phyloP scores from a whole-genome alignment of 1,139 yeast species.

The Yamadazyma sp. region DNA sequence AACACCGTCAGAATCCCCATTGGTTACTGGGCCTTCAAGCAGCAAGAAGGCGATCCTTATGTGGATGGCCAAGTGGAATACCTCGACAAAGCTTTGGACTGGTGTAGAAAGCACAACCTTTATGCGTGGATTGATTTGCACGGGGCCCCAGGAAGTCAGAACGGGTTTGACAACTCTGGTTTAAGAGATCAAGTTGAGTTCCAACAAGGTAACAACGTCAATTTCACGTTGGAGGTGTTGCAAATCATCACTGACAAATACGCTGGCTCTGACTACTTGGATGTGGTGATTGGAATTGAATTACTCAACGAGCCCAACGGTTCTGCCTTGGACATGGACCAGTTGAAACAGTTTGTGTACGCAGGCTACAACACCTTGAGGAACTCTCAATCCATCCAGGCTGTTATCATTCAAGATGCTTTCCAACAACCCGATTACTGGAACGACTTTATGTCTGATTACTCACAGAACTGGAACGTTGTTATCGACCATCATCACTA shows the following conservation, averaged over 20 bases:
- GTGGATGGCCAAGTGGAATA: slow-evolving; percentile 80
- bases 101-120: slow-evolving; percentile 65
- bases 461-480: slow-evolving; percentile 56
- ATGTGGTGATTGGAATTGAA: slow-evolving; percentile 81
- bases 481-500: slow-evolving; percentile 90
- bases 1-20: slow-evolving; percentile 89
- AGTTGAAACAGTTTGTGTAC: slow-evolving; percentile 56
- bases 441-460: slow-evolving; percentile 47
- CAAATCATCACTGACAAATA: slow-evolving; percentile 54
- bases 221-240: slow-evolving; percentile 54
- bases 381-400: slow-evolving; percentile 46
- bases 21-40: slow-evolving; percentile 92
- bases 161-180: slow-evolving; percentile 96
- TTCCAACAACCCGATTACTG: slow-evolving; percentile 65
- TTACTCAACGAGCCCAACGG: slow-evolving; percentile 90
- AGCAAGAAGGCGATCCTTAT: slow-evolving; percentile 72
- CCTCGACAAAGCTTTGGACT: slow-evolving; percentile 70
- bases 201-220: slow-evolving; percentile 51
- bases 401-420: slow-evolving; percentile 71
- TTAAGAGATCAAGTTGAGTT: slow-evolving; percentile 63
- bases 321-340: slow-evolving; percentile 56
- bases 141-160: slow-evolving; percentile 97
- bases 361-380: slow-evolving; percentile 58
- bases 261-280: slow-evolving; percentile 62
- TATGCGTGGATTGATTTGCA: slow-evolving; percentile 92